These are phyloP conservation scores for Hymenoscyphus salicellus DNA, from an alignment of 2,329 filamentous ascomycete genomes.

Conservation along the genomic window DNA sequence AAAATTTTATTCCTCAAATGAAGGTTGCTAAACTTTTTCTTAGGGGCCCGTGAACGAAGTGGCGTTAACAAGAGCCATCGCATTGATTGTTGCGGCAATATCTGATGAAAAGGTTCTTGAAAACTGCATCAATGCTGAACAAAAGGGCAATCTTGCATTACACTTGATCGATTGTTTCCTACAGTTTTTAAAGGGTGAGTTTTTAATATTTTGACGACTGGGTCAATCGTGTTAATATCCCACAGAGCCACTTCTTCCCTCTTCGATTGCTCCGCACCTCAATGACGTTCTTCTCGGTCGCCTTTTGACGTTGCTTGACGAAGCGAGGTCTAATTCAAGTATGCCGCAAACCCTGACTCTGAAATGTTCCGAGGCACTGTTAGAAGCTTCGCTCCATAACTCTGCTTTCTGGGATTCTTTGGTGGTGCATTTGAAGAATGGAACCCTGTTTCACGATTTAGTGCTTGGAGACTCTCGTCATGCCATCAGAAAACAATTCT, in stretches of 20 bases:
- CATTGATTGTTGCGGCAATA: slow-evolving; percentile 58
- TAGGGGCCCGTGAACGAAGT: slow-evolving; percentile 34
- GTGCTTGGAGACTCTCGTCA: slow-evolving; percentile 44
- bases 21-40: slow-evolving; percentile 22
- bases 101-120: slow-evolving; percentile 54
- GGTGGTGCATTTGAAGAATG: slow-evolving; percentile 38
- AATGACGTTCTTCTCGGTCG: slow-evolving; percentile 35
- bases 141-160: slow-evolving; percentile 50
- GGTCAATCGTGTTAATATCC: slow-evolving; percentile 32
- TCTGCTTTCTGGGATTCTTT: slow-evolving; percentile 45
- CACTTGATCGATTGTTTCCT: slow-evolving; percentile 57
- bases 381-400: slow-evolving; percentile 48
- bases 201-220: background rate
- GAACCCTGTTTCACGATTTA: slow-evolving; percentile 40
- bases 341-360: slow-evolving; percentile 36
- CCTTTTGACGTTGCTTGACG: slow-evolving; percentile 33
- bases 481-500: slow-evolving; percentile 32
- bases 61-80: slow-evolving; percentile 45
- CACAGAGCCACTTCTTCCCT: slow-evolving; percentile 38
- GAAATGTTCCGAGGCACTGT: slow-evolving; percentile 46
- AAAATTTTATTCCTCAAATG: slow-evolving; percentile 35
- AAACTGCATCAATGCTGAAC: slow-evolving; percentile 41
- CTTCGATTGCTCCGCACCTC: slow-evolving; percentile 36
- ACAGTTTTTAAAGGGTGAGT: slow-evolving; percentile 52
- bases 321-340: slow-evolving; percentile 21